Conservation (phyloP, 192 early-diverging fungal species). For the Tieghemiomyces parasiticus region DNA sequence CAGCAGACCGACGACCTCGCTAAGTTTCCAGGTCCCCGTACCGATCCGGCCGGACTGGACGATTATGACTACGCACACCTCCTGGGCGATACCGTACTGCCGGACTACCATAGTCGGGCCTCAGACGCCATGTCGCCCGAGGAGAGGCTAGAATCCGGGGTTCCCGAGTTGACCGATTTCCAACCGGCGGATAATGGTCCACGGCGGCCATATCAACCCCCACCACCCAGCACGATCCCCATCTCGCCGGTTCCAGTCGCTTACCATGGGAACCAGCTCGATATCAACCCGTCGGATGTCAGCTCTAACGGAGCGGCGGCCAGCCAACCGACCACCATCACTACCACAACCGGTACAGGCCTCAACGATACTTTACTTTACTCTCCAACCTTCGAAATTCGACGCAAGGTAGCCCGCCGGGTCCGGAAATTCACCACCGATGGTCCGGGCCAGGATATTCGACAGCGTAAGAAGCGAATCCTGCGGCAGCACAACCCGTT, state of each 20-base stretch:
- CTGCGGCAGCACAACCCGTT: conserved; percentile 13
- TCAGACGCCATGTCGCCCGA: background rate
- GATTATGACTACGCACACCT: background rate
- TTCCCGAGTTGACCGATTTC: too few relatives aligned
- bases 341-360: background rate
- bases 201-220: too few relatives aligned
- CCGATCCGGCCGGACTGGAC: background rate
- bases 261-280: too few relatives aligned
- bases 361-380: background rate
- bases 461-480: background rate
- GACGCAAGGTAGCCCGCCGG: background rate
- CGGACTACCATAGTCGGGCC: too few relatives aligned
- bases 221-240: too few relatives aligned
- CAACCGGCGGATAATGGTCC: background rate
- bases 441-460: background rate
- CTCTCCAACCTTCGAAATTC: conserved; percentile 8
- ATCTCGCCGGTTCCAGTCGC: too few relatives aligned
- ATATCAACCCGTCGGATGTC: too few relatives aligned
- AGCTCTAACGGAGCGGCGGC: too few relatives aligned
- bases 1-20: background rate
- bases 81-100: background rate
- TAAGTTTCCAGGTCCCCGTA: background rate
- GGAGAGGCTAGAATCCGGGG: background rate
- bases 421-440: background rate
- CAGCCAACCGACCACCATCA: conserved; percentile 5